Percentiles rank a stretch among this genome's conserved stretches.
Conservation (phyloP, 768 basidiomycete genomes). For the Lenzites betulinus region DNA sequence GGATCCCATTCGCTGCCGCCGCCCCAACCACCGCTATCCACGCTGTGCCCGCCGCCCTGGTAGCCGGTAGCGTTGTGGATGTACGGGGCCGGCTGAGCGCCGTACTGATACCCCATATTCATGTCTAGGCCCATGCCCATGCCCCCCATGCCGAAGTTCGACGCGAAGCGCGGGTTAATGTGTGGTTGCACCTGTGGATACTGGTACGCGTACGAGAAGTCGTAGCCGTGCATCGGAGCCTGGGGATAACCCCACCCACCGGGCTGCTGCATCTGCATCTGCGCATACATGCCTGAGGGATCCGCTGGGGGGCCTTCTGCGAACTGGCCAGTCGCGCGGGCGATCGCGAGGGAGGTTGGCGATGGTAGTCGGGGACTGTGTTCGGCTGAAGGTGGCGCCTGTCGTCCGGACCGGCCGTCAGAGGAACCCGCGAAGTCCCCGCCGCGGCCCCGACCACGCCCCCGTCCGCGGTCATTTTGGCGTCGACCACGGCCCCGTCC, state of each 20-base stretch:
- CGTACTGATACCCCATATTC: conserved; percentile 29
- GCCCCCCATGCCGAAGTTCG: conserved; percentile 65
- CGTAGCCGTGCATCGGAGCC: conserved; percentile 17
- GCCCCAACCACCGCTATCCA: conserved; percentile 2
- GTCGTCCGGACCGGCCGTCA: conserved; percentile 27
- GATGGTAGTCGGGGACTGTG: conserved; percentile 39
- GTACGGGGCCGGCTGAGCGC: conserved; percentile 13
- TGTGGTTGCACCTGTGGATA: conserved; percentile 66
- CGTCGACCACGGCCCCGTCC: conserved; percentile 25
- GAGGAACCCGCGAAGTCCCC: conserved; percentile 31
- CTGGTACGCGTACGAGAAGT: conserved; percentile 23
- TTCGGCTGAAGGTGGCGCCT: conserved; percentile 31
- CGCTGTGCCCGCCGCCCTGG: neutral
- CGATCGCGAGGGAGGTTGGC: conserved; percentile 50
- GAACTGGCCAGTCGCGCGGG: conserved; percentile 47
- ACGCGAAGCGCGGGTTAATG: conserved; percentile 81
- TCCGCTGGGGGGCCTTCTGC: conserved; percentile 28
- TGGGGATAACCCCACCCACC: conserved; percentile 24
- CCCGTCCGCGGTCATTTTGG: conserved; percentile 35
- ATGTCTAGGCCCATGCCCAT: conserved; percentile 40
- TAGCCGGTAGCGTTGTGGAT: conserved; percentile 14
- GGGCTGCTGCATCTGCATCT: neutral
- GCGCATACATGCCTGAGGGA: neutral
- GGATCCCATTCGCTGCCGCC: neutral
- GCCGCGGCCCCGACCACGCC: conserved; percentile 29